Conservation (phyloP, 1,139 yeast species). For the Yamadazyma friedrichii region DNA sequence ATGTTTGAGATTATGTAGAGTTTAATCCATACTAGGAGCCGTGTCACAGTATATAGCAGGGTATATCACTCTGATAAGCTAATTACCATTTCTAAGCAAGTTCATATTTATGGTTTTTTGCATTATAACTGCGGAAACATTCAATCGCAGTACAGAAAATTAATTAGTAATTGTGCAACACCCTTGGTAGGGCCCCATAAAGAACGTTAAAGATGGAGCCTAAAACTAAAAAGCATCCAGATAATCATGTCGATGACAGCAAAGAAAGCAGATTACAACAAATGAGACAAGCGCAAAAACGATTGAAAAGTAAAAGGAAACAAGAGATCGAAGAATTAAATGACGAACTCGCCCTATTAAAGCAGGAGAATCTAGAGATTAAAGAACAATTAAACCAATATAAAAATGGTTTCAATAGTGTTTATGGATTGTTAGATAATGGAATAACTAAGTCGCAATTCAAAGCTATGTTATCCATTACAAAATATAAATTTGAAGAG, state of each 20-base stretch:
- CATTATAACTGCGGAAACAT: too few relatives aligned
- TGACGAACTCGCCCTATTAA: conserved; percentile 2
- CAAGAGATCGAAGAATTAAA: conserved; percentile 2
- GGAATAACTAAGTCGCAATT: conserved; percentile 2
- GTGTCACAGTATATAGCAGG: too few relatives aligned
- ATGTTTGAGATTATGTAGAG: too few relatives aligned
- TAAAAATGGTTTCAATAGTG: not conserved
- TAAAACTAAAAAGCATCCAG: too few relatives aligned
- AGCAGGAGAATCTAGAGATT: not conserved
- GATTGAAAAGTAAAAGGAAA: conserved; percentile 7
- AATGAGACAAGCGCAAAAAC: conserved; percentile 11
- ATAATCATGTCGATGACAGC: not conserved
- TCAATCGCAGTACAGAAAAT: too few relatives aligned
- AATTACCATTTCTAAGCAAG: too few relatives aligned
- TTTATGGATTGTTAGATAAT: conserved; percentile 2
- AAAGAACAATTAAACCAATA: not conserved
- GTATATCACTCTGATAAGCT: too few relatives aligned
- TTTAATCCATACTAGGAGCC: too few relatives aligned
- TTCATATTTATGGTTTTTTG: too few relatives aligned
- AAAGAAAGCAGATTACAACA: conserved; percentile 1
- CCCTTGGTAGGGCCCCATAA: too few relatives aligned
- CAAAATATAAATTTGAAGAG: conserved; percentile 1
- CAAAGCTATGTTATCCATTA: not conserved
- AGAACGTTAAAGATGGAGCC: too few relatives aligned
- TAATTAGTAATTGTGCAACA: too few relatives aligned